Base-by-base conservation (phyloP, 176 grass and related monocot species). In the Triticum dicoccoides region DNA sequence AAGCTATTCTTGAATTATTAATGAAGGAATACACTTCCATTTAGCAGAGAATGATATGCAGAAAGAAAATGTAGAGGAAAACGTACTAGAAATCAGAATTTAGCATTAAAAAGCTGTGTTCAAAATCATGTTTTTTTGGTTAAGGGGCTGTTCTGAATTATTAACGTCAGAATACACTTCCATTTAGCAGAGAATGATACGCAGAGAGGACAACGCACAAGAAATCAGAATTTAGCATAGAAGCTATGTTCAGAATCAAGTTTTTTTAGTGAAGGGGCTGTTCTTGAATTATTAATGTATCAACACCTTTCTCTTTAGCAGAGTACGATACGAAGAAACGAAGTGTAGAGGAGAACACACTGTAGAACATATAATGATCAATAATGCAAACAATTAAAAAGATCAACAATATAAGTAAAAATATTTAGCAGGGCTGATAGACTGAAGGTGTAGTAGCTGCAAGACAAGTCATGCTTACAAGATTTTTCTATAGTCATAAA, bases 391-490 rank as follows among this genome's bases (percentile, higher is more conserved):
- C 11, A 62, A 10, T 14, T 21, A 2, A 82, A 79, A 42, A 73
- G 13, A 32, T 15, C 42, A 54, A 79, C 59, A 82, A 39, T 33
- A 8, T 4, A 83, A 77, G 15, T 61, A 35, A 39, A 54, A 67
- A 58, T n/a, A 27, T 67, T 32, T 84, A 56, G 38, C 72, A 76
- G 35, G 38, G 33, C 61, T 5, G 5, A 56, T 79, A 7, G 13
- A 58, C 21, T 88, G 69, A 14, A 85, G 82, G 51, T 79, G 32
- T 35, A 15, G 67, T 42, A 33, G 20, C 35, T 79, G 77, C 44
- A 86, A 69, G 76, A 87, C 21, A 44, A 80, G 80, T 38, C 49
- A 73, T 75, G 41, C 84, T 89, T 98, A 98, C 96, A 81, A 54
- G 93, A 88, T 82, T 84, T 39, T 74, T 95, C 88, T 64, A 91